These are phyloP conservation scores for Lepidium africanum DNA, from an alignment of 345 rosid genomes.

Conservation along the genomic window DNA sequence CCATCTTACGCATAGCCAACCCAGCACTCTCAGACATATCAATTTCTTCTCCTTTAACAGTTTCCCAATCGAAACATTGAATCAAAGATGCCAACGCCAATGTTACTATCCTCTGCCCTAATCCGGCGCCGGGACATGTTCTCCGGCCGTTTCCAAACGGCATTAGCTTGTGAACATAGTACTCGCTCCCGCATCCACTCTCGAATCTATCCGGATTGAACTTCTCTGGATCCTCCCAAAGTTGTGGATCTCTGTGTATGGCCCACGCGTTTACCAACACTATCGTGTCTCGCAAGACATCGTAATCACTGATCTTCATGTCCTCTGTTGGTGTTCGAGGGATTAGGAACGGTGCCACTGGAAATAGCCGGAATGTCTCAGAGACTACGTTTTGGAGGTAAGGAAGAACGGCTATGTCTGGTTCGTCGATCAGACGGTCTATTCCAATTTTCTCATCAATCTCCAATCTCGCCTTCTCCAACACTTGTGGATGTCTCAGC, in stretches of 20 bases:
- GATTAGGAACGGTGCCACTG: conserved; percentile 33
- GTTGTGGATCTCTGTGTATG: conserved; percentile 38
- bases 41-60: conserved; percentile 5
- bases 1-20: conserved; percentile 30
- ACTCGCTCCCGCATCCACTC: conserved; percentile 6
- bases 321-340: conserved; percentile 39
- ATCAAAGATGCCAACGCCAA: conserved; percentile 28
- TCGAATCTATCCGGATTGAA: conserved; percentile 41
- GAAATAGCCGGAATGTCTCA: conserved; percentile 48
- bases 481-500: conserved; percentile 35
- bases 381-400: conserved; percentile 43
- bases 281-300: conserved; percentile 31
- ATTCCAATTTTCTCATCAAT: conserved; percentile 35
- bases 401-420: conserved; percentile 39
- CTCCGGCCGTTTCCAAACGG: conserved; percentile 51
- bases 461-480: conserved; percentile 42
- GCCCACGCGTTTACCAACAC: conserved; percentile 44
- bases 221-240: conserved; percentile 36
- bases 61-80: conserved; percentile 28
- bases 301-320: conserved; percentile 33
- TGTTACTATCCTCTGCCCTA: conserved; percentile 23
- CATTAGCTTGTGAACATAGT: conserved; percentile 26
- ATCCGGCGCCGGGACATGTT: conserved; percentile 42
- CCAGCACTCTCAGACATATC: conserved; percentile 39
- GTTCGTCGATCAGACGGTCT: conserved; percentile 32